phyloP scores from a whole-genome alignment of 2,329 filamentous ascomycete genomes.

The Ophiognomonia clavigignenti-juglandacearum region DNA sequence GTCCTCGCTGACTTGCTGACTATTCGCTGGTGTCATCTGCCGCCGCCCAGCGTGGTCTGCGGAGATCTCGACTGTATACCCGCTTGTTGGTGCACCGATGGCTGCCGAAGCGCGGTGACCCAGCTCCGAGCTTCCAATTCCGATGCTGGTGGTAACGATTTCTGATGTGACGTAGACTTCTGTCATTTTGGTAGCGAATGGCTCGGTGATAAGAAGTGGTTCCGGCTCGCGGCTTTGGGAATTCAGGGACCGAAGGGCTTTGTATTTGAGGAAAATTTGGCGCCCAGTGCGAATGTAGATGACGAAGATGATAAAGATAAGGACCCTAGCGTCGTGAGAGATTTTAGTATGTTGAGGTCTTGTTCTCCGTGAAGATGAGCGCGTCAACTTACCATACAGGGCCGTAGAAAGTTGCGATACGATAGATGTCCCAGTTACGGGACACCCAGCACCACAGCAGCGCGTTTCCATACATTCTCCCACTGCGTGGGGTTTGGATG shows the following conservation, averaged over 20 bases:
- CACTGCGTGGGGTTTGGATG: constrained; percentile 42
- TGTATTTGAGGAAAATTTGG: constrained; percentile 63
- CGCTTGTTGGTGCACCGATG: constrained; percentile 13
- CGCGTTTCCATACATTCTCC: constrained; percentile 68
- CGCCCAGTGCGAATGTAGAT: constrained; percentile 63
- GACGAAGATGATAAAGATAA: constrained; percentile 55
- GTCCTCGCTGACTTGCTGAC: background rate
- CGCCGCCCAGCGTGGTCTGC: constrained; percentile 22
- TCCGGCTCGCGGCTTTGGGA: constrained; percentile 41
- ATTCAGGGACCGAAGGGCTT: constrained; percentile 48
- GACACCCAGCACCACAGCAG: constrained; percentile 81
- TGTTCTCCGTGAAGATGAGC: no score
- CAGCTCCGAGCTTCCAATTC: constrained; percentile 23
- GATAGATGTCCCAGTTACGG: constrained; percentile 62
- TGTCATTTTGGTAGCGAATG: constrained; percentile 52
- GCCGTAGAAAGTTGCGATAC: constrained; percentile 70
- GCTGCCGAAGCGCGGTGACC: constrained; percentile 24
- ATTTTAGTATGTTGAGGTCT: background rate
- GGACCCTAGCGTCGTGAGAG: constrained; percentile 40
- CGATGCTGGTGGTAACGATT: constrained; percentile 25
- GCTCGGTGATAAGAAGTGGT: constrained; percentile 35
- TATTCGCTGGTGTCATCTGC: background rate
- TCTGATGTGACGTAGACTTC: constrained; percentile 60
- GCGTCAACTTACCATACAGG: constrained; percentile 63
- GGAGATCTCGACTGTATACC: constrained; percentile 47